Base-by-base conservation (phyloP, 345 rosid genomes). In the Gossypium australe region DNA sequence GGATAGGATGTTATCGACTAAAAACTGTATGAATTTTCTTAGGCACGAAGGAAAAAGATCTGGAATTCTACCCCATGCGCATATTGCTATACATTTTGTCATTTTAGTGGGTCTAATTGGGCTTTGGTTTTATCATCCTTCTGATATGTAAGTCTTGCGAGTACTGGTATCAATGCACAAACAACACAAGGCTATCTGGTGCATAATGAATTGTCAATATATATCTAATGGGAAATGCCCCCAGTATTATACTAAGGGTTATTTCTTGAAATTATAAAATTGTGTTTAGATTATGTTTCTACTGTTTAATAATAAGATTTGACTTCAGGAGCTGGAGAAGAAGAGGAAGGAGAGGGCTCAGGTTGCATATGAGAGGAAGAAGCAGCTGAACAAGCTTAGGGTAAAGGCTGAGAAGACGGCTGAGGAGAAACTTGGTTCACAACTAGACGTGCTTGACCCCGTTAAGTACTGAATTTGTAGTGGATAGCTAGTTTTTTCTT, bases 341-440 rank as follows among this genome's bases (percentile, higher is more conserved):
- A 87, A 85, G 88, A 85, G 91, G 70, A 87, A 89, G 85, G 91
- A 87, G 60, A 87, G 80, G 72, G 68, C 88, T 43, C 86, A 84
- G 75, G 70, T 83, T 11, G 49, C 64, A 2, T 89, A 89, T 41
- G 89, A 89, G 81, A 86, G 88, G 79, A 89, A 79, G 83, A 89
- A 89, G 86, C 88, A 86, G 67, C 75, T 89, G 75, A 79, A 49
- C 47, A 89, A 87, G 63, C 86, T 89, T 29, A 82, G 87, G 82
- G 83, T 75, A 24, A 89, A 86, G 82, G 93, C 93, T 7, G 89
- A 87, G 87, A 87, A 82, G 59, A 80, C 72, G 56, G 89, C 84
- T 1, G 93, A 89, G 69, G 91, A 87, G 81, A 89, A 89, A 78
- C 91, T 89, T 24, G 91, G 91, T 49, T 22, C 89, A 41, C 88